Conservation (phyloP, 768 basidiomycete species). For the Ramaria sp. region DNA sequence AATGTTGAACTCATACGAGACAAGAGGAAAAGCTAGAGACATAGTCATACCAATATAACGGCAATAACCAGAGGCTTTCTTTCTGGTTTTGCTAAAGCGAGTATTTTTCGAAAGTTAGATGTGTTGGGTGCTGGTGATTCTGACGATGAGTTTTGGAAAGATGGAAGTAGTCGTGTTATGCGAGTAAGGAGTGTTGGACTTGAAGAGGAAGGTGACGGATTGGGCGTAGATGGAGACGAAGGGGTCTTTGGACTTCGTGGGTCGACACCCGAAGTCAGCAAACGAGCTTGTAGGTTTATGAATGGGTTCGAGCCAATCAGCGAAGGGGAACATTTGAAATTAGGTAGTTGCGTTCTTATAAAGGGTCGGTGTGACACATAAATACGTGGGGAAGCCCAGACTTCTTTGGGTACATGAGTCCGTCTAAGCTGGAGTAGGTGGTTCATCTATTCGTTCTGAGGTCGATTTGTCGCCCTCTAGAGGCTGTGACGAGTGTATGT, state of each 20-base stretch:
- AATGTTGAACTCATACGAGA: neutral
- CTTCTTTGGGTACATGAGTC: neutral
- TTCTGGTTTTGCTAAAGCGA: constrained; percentile 76
- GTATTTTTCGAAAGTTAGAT: constrained; percentile 65
- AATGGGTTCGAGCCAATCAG: neutral
- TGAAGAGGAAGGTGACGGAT: neutral
- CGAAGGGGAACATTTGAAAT: neutral
- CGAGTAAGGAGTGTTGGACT: constrained; percentile 16
- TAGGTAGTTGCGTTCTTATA: neutral
- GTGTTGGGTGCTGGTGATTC: constrained; percentile 26
- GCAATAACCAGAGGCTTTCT: constrained; percentile 65
- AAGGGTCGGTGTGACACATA: neutral
- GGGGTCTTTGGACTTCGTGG: neutral
- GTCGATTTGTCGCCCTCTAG: neutral
- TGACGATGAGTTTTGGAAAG: constrained; percentile 21
- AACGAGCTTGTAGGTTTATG: neutral
- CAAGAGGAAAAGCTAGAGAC: neutral
- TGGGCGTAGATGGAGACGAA: neutral
- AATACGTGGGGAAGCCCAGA: neutral
- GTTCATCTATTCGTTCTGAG: neutral
- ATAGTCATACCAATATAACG: constrained; percentile 35
- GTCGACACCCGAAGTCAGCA: neutral
- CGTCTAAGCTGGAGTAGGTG: neutral
- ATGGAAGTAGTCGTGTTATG: constrained; percentile 8
- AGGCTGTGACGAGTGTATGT: neutral